Evolutionary conservation across 2,329 filamentous ascomycete species (phyloP).

Genomic region (Penicillium digitatum): DNA sequence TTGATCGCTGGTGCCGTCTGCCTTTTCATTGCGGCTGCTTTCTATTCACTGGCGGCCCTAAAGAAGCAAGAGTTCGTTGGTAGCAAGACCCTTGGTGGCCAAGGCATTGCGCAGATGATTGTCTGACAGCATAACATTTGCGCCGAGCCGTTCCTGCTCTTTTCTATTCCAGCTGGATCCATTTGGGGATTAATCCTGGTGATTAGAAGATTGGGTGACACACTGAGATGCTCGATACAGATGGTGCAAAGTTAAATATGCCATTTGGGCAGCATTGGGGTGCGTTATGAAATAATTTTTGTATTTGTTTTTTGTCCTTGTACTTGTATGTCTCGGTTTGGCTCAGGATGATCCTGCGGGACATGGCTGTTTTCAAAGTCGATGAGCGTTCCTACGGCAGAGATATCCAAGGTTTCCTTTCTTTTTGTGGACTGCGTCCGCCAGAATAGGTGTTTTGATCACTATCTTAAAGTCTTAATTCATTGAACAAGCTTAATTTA

Average conservation of each 20-base stretch:
- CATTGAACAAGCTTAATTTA: not conserved
- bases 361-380: constrained; percentile 9
- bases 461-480: not conserved
- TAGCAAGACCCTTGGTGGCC: constrained; percentile 94
- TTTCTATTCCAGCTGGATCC: not conserved
- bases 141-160: constrained; percentile 1
- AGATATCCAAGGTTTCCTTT: constrained; percentile 1
- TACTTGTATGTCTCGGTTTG: constrained; percentile 21
- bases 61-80: constrained; percentile 47
- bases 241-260: constrained; percentile 9
- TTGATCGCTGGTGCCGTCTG: constrained; percentile 84
- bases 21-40: constrained; percentile 68
- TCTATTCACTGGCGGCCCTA: constrained; percentile 59
- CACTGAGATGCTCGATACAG: constrained; percentile 21
- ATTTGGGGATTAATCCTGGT: constrained; percentile 1
- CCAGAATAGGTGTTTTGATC: constrained; percentile 1
- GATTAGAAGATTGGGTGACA: constrained; percentile 9
- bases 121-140: constrained; percentile 51
- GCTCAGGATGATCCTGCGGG: constrained; percentile 2
- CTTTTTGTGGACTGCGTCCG: not conserved
- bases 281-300: constrained; percentile 21
- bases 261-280: constrained; percentile 19
- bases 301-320: constrained; percentile 17
- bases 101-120: constrained; percentile 96
- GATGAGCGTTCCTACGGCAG: constrained; percentile 8